Percentiles rank a stretch among this genome's conserved stretches.
phyloP scores from a whole-genome alignment of 345 rosid genomes.

The Cardamine occulta region DNA sequence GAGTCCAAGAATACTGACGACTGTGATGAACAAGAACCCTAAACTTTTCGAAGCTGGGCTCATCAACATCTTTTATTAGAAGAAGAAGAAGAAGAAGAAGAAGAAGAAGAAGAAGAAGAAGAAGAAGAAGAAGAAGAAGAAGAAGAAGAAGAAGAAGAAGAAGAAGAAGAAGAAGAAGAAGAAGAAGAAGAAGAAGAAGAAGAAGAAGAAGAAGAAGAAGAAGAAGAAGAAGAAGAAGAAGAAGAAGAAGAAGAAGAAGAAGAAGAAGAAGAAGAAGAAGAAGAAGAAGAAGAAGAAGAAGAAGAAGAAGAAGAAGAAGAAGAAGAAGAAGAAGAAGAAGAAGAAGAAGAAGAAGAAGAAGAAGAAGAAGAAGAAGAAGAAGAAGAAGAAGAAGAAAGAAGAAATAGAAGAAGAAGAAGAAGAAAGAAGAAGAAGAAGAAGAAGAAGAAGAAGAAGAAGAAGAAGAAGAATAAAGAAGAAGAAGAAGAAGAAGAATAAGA shows the following conservation, averaged over 20 bases:
- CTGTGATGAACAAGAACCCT: slow-evolving; percentile 22
- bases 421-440: slow-evolving; percentile 5
- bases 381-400: not conserved
- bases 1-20: slow-evolving; percentile 31
- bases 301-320: slow-evolving; percentile 1
- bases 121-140: not conserved
- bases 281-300: not conserved
- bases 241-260: not conserved
- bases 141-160: not conserved
- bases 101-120: slow-evolving; percentile 4
- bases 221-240: not conserved
- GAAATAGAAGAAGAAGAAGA: no score
- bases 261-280: not conserved
- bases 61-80: slow-evolving; percentile 26
- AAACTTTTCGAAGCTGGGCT: slow-evolving; percentile 13
- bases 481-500: slow-evolving; percentile 3
- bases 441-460: not conserved
- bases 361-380: not conserved
- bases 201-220: not conserved
- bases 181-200: slow-evolving; percentile 1
- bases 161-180: not conserved
- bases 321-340: not conserved
- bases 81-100: slow-evolving; percentile 1
- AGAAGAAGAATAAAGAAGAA: no score
- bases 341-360: not conserved